Evolutionary conservation across 1,139 yeast genomes (phyloP).

Genomic region (Scheffersomyces segobiensis): DNA sequence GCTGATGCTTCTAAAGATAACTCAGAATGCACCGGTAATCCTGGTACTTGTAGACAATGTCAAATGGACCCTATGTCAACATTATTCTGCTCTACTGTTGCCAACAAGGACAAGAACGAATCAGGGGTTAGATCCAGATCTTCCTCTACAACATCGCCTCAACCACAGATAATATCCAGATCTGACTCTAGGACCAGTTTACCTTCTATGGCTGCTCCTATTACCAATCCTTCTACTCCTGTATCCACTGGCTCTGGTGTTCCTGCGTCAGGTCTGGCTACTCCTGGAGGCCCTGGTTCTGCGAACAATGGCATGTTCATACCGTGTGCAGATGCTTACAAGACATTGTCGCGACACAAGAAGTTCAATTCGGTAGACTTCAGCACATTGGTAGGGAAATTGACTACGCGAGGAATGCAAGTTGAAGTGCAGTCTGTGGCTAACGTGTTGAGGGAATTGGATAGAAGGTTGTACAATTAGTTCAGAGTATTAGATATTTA

Average conservation of each 20-base stretch:
- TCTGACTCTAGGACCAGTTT: slow-evolving; percentile 13
- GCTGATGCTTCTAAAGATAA: slow-evolving; percentile 1
- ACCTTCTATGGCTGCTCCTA: slow-evolving; percentile 12
- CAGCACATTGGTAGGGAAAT: slow-evolving; percentile 69
- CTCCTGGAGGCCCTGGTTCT: slow-evolving; percentile 18
- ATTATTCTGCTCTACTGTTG: slow-evolving; percentile 82
- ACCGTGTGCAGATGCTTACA: slow-evolving; percentile 87
- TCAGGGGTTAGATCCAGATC: slow-evolving; percentile 10
- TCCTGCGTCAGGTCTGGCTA: slow-evolving; percentile 19
- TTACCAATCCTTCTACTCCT: slow-evolving; percentile 23
- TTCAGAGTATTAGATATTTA: background rate
- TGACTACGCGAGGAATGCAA: slow-evolving; percentile 82
- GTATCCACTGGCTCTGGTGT: slow-evolving; percentile 9
- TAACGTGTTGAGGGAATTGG: slow-evolving; percentile 75
- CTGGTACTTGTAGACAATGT: slow-evolving; percentile 86
- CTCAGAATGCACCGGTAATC: slow-evolving; percentile 69
- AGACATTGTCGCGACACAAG: slow-evolving; percentile 78
- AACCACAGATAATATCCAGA: slow-evolving; percentile 13
- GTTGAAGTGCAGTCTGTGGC: slow-evolving; percentile 89
- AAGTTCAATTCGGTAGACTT: slow-evolving; percentile 73
- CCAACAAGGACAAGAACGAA: slow-evolving; percentile 47
- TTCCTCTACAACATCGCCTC: slow-evolving; percentile 9
- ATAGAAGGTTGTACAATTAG: slow-evolving; percentile 60
- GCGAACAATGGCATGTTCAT: slow-evolving; percentile 55
- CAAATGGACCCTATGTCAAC: slow-evolving; percentile 88